These are phyloP conservation scores for Neovahlkampfia damariscottae DNA, from an alignment of 78 protist species.

Conservation along the genomic window DNA sequence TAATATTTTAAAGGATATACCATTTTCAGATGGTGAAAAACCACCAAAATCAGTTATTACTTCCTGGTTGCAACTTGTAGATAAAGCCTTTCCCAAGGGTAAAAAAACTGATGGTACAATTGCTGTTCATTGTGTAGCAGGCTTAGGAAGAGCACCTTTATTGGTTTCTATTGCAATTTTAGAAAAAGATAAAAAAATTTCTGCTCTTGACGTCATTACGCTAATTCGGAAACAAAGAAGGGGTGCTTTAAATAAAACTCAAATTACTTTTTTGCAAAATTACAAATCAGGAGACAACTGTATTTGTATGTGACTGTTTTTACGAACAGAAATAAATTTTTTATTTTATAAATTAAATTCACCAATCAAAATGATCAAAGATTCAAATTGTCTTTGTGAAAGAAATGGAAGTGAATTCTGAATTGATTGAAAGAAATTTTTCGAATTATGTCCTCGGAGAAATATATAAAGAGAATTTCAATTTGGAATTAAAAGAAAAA, in stretches of 20 bases:
- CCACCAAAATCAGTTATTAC: background rate
- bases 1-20: background rate
- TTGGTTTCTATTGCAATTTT: conserved; percentile 56
- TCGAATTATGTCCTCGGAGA: no score
- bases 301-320: background rate
- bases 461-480: no score
- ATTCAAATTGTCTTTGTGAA: no score
- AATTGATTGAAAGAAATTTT: no score
- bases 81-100: background rate
- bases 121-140: conserved; percentile 56
- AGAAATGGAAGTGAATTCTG: no score
- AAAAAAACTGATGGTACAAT: conserved; percentile 8
- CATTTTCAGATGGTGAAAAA: background rate
- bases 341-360: no score
- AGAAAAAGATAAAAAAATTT: conserved; percentile 28
- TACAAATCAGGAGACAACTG: conserved; percentile 18
- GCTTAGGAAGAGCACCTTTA: conserved; percentile 59
- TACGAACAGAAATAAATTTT: no score
- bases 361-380: no score
- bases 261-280: conserved; percentile 24
- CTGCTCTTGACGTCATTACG: conserved; percentile 32
- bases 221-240: conserved; percentile 28
- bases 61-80: background rate
- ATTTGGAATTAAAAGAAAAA: no score
- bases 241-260: conserved; percentile 47